A percentile compares a stretch with the other conserved stretches of the same genome.
These are phyloP conservation scores for Umbelopsis sp. DNA, from an alignment of 192 early-diverging fungal genomes.

Conservation along the genomic window DNA sequence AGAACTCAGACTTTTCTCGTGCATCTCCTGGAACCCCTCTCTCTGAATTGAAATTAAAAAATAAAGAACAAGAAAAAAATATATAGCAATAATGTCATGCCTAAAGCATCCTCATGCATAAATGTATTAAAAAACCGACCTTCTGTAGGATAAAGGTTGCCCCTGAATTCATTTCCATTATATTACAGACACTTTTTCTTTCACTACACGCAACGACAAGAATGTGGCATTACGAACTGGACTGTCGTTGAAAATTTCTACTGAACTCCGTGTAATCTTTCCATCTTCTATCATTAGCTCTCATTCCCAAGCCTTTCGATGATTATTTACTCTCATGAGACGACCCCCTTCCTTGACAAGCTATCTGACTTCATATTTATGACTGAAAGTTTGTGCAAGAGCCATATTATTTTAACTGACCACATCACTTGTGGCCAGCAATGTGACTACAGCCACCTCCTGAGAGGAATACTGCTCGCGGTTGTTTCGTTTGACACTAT, in stretches of 20 bases:
- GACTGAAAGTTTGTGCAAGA: background rate
- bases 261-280: slow-evolving; percentile 10
- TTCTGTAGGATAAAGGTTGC: background rate
- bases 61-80: background rate
- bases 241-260: background rate
- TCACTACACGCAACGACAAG: background rate
- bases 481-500: no score
- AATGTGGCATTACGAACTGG: slow-evolving; percentile 16
- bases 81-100: slow-evolving; percentile 14
- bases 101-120: slow-evolving; percentile 8
- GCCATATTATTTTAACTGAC: background rate
- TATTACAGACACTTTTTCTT: slow-evolving; percentile 6
- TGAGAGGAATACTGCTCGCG: background rate
- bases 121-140: slow-evolving; percentile 13
- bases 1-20: background rate
- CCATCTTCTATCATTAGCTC: background rate
- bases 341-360: background rate
- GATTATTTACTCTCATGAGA: background rate
- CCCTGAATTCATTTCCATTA: slow-evolving; percentile 19
- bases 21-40: slow-evolving; percentile 1
- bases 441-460: background rate
- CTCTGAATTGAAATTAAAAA: slow-evolving; percentile 16
- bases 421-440: background rate
- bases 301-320: slow-evolving; percentile 14
- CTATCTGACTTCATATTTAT: background rate